Percentiles rank a stretch among this genome's conserved stretches.
phyloP scores from a whole-genome alignment of 1,139 yeast genomes.

The Geotrichum histeridarum region DNA sequence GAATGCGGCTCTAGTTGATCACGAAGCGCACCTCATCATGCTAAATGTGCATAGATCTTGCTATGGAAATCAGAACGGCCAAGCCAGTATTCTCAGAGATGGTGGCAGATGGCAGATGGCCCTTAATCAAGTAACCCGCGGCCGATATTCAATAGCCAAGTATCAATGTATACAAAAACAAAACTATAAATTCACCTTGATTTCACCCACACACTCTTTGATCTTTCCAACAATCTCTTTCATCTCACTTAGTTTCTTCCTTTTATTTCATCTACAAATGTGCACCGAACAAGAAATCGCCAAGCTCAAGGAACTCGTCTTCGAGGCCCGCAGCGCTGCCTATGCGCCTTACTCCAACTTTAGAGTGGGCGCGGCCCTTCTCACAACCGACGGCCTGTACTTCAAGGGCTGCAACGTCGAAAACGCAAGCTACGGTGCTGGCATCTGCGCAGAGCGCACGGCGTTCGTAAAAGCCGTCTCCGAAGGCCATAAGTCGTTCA shows the following conservation, averaged over 20 bases:
- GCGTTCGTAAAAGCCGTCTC: slow-evolving; percentile 59
- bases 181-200: neutral
- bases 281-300: slow-evolving; percentile 15
- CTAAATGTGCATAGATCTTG: too few species aligned
- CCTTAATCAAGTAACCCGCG: too few species aligned
- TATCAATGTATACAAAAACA: neutral
- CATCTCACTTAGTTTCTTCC: neutral
- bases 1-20: too few species aligned
- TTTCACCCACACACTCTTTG: neutral
- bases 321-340: slow-evolving; percentile 40
- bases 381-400: slow-evolving; percentile 47
- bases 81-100: too few species aligned
- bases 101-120: too few species aligned
- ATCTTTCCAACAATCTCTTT: neutral
- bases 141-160: too few species aligned
- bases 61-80: too few species aligned
- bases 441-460: slow-evolving; percentile 86
- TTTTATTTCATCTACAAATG: slow-evolving; percentile 3
- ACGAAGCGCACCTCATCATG: too few species aligned
- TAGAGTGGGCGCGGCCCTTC: slow-evolving; percentile 76
- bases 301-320: slow-evolving; percentile 11
- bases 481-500: slow-evolving; percentile 36
- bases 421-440: slow-evolving; percentile 85
- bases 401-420: slow-evolving; percentile 83
- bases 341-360: slow-evolving; percentile 84